A percentile compares a stretch with the other conserved stretches of the same genome.
phyloP scores from a whole-genome alignment of 352 stramenopile species.

The Globisporangium rhizosaccharum region DNA sequence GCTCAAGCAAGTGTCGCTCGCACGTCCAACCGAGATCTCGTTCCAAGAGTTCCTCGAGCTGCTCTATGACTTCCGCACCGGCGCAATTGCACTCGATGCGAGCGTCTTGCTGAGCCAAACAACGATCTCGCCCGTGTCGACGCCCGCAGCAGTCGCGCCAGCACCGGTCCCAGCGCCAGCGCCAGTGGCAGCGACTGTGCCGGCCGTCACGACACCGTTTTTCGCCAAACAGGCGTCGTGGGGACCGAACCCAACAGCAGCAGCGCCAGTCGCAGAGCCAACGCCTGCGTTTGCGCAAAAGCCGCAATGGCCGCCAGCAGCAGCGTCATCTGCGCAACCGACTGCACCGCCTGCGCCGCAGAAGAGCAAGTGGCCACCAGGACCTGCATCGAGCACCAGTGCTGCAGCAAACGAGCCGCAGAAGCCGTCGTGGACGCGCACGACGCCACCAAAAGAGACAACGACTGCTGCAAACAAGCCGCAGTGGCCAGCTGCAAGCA shows the following conservation, averaged over 20 bases:
- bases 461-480: slow-evolving; percentile 30
- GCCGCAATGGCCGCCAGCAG: slow-evolving; percentile 12
- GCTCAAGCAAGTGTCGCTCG: slow-evolving; percentile 56
- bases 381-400: neutral
- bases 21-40: slow-evolving; percentile 37
- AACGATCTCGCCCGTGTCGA: slow-evolving; percentile 18
- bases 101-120: slow-evolving; percentile 36
- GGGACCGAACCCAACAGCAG: neutral
- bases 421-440: slow-evolving; percentile 5
- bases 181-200: neutral
- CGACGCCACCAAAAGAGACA: slow-evolving; percentile 16
- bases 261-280: neutral
- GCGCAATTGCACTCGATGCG: slow-evolving; percentile 50
- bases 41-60: slow-evolving; percentile 84
- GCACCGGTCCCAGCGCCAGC: slow-evolving; percentile 2
- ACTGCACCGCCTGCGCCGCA: slow-evolving; percentile 1
- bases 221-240: slow-evolving; percentile 15
- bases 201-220: slow-evolving; percentile 12
- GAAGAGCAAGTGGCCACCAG: slow-evolving; percentile 14
- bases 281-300: slow-evolving; percentile 12
- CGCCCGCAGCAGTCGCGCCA: slow-evolving; percentile 1
- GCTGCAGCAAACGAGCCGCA: neutral
- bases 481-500: slow-evolving; percentile 36
- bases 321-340: neutral
- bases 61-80: slow-evolving; percentile 67